phyloP scores from a whole-genome alignment of 1,139 yeast genomes.

The Debaryomyces robertsiae region DNA sequence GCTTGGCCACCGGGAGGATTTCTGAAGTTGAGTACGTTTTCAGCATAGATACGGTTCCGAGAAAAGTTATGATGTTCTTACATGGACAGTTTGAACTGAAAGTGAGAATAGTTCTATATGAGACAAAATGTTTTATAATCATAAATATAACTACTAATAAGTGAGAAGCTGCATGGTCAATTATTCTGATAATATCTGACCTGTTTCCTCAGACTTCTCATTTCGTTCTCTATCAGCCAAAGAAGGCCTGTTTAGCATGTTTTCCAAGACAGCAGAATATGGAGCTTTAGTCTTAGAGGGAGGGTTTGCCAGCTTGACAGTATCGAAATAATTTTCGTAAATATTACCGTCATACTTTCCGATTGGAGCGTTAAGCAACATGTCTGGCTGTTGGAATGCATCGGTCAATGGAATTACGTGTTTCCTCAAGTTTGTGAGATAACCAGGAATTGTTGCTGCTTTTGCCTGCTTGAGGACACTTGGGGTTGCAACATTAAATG shows the following conservation, averaged over 20 bases:
- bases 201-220: constrained; percentile 33
- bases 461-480: constrained; percentile 49
- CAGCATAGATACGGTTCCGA: too few species aligned
- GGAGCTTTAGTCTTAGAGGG: constrained; percentile 43
- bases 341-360: constrained; percentile 50
- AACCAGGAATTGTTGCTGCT: constrained; percentile 35
- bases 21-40: too few species aligned
- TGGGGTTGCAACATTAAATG: constrained; percentile 53
- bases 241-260: constrained; percentile 42
- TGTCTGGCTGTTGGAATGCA: constrained; percentile 50
- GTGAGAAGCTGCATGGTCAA: too few species aligned
- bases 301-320: constrained; percentile 41
- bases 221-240: constrained; percentile 42
- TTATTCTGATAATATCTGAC: constrained; percentile 25
- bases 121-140: too few species aligned
- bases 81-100: too few species aligned
- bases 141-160: too few species aligned
- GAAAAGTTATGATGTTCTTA: too few species aligned
- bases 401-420: constrained; percentile 49
- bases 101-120: too few species aligned
- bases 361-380: constrained; percentile 45
- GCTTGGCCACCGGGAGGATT: constrained; percentile 73
- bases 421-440: constrained; percentile 44
- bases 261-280: constrained; percentile 37
- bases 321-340: constrained; percentile 47